Evolutionary conservation across 2,329 filamentous ascomycete genomes (phyloP).

Genomic region (Fusarium cicatricum): DNA sequence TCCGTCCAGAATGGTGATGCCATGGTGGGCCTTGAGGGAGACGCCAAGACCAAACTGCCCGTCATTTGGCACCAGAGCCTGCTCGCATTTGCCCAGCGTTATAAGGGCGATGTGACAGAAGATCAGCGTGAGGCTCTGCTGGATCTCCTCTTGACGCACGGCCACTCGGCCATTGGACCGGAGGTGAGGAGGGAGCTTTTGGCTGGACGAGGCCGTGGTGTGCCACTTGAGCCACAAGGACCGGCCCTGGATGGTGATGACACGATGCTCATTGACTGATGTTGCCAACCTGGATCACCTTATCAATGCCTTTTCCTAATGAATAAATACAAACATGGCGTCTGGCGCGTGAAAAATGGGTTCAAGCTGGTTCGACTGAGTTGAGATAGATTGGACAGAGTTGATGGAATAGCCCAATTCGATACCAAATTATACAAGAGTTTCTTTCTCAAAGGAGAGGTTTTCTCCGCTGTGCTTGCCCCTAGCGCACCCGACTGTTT

Average conservation of each 20-base stretch:
- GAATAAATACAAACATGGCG: slow-evolving; percentile 37
- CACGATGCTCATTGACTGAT: slow-evolving; percentile 80
- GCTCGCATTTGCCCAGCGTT: slow-evolving; percentile 90
- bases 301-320: slow-evolving; percentile 33
- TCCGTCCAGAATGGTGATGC: slow-evolving; percentile 61
- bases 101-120: slow-evolving; percentile 95
- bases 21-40: slow-evolving; percentile 60
- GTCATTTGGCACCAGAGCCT: slow-evolving; percentile 97
- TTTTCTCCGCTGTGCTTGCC: not conserved
- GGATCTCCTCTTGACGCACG: slow-evolving; percentile 83
- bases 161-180: slow-evolving; percentile 87
- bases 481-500: too few species aligned
- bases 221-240: slow-evolving; percentile 66
- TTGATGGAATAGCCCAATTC: slow-evolving; percentile 31
- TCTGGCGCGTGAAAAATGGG: slow-evolving; percentile 39
- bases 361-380: slow-evolving; percentile 36
- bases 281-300: slow-evolving; percentile 4
- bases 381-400: slow-evolving; percentile 33
- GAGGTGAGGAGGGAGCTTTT: slow-evolving; percentile 90
- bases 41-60: slow-evolving; percentile 72
- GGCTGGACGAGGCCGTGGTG: slow-evolving; percentile 85
- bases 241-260: slow-evolving; percentile 78
- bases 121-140: slow-evolving; percentile 91
- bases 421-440: slow-evolving; percentile 36
- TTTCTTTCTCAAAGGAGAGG: not conserved